Conservation (phyloP, 148 eudicot genomes). For the Pouteria glomerata region DNA sequence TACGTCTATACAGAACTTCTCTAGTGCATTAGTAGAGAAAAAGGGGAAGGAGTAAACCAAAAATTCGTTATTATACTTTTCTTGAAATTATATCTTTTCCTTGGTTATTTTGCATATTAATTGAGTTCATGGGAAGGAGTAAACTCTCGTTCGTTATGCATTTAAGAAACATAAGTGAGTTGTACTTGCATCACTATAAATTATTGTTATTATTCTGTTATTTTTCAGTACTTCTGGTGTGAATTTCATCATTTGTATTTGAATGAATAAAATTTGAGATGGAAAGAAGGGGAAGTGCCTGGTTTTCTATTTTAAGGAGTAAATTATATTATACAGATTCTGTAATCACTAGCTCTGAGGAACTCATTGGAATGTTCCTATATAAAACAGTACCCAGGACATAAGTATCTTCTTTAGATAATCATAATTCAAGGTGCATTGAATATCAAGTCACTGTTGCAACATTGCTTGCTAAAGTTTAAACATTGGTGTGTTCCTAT, state of each 20-base stretch:
- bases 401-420: not conserved
- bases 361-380: not conserved
- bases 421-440: not conserved
- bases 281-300: not conserved
- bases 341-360: not conserved
- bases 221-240: not conserved
- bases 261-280: slow-evolving; percentile 1
- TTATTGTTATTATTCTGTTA: not conserved
- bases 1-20: not conserved
- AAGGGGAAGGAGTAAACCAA: no score
- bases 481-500: not conserved
- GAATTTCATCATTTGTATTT: not conserved
- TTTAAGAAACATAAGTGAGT: slow-evolving; percentile 74
- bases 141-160: no score
- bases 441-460: not conserved
- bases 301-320: not conserved
- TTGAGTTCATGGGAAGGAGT: no score
- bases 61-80: no score
- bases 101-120: no score
- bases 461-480: not conserved
- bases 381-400: not conserved
- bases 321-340: not conserved
- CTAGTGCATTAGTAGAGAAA: not conserved
- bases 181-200: not conserved
- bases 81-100: no score